Base-by-base conservation (phyloP, 2,329 filamentous ascomycete species). In the Parastagonospora nodorum region DNA sequence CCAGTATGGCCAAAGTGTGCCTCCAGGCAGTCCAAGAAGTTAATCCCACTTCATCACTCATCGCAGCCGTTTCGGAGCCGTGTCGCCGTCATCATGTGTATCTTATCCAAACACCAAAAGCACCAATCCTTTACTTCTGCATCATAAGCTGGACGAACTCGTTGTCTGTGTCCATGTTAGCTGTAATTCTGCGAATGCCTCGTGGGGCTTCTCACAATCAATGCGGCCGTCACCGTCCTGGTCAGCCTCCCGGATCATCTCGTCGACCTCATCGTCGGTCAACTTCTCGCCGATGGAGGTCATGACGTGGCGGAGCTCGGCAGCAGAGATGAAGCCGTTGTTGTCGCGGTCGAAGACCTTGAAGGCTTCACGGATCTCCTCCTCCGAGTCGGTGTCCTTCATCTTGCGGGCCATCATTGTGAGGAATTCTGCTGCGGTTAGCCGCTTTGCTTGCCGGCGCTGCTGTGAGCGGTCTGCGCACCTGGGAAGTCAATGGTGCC, bases 311-410 rank as follows among this genome's bases (percentile, higher is more conserved):
- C 82, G 78, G 58, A 87, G 77, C 73, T 87, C 84, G 43, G 82
- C 81, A 45, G 82, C 80, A 27, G 81, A 84, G 73, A 87, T 87
- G 69, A 84, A 85, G 60, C 84, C 84, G 68, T 83, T 85, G 72
- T 82, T 82, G 67, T 87, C 84, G 66, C 82, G 81, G 72, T 87
- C 84, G 70, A 87, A 87, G 66, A 86, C 84, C 72, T 82, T 80
- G 79, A 87, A 87, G 45, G 84, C 84, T 68, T 84, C 82, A 62
- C 82, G 79, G 68, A 87, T 85, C 73, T 87, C 84, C 70, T 84
- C 79, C 70, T 86, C 84, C 45, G 82, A 81, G 71, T 86, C 82
- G 50, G 80, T 81, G 63, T 84, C 80, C 73, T 82, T 83, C 74
- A 84, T 83, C 65, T 83, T 83, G 66, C 80, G 80, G 45, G 83